These are phyloP conservation scores for Dothideomycetes sp. DNA, from an alignment of 2,329 filamentous ascomycete genomes.

Conservation along the genomic window DNA sequence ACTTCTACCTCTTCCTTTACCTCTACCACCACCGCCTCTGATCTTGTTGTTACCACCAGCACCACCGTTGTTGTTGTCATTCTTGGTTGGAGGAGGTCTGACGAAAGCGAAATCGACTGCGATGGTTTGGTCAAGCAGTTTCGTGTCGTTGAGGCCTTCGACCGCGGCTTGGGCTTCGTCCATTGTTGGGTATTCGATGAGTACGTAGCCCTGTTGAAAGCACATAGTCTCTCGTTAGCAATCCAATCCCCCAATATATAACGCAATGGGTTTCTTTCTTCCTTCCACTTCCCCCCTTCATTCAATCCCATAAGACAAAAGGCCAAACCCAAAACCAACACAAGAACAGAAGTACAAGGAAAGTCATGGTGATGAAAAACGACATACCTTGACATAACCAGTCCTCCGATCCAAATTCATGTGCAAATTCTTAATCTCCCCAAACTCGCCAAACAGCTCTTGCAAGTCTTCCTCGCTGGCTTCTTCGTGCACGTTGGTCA, in stretches of 20 bases:
- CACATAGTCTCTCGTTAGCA: neutral
- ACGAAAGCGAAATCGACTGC: constrained; percentile 80
- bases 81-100: constrained; percentile 59
- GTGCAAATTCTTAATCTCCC: constrained; percentile 80
- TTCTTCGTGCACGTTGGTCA: constrained; percentile 81
- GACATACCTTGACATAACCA: constrained; percentile 70
- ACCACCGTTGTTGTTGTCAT: constrained; percentile 24
- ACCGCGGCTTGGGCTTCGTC: constrained; percentile 75
- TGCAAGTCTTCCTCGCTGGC: constrained; percentile 74
- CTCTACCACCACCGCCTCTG: constrained; percentile 18
- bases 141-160: constrained; percentile 65
- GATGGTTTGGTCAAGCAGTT: constrained; percentile 73
- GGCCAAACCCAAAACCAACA: too few species aligned
- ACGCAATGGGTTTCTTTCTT: neutral
- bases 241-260: too few species aligned
- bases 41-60: too few species aligned
- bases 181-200: constrained; percentile 76
- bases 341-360: too few species aligned
- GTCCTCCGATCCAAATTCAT: constrained; percentile 73
- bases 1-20: constrained; percentile 30
- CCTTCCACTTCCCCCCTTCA: neutral
- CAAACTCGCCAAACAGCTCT: constrained; percentile 74
- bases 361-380: too few species aligned
- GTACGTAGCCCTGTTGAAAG: constrained; percentile 59
- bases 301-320: too few species aligned